Conservation (phyloP, 768 basidiomycete genomes). For the Mycena metata region DNA sequence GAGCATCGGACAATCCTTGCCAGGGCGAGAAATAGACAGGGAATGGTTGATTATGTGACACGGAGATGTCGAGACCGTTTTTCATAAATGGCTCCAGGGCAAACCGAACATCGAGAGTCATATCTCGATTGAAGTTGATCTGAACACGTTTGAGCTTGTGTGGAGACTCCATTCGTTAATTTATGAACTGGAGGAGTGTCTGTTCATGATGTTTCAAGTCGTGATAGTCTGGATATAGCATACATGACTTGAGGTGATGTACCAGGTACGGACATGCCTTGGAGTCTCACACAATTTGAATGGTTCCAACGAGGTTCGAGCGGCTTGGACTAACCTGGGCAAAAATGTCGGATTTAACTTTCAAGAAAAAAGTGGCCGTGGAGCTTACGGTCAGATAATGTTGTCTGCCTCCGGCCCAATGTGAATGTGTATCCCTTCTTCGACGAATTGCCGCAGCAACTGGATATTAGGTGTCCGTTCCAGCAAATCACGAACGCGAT, state of each 20-base stretch:
- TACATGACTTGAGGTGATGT: too few relatives aligned
- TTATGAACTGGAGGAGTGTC: slow-evolving; percentile 7
- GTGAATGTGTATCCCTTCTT: slow-evolving; percentile 9
- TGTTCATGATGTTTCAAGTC: too few relatives aligned
- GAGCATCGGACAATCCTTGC: background rate
- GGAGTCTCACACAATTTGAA: too few relatives aligned
- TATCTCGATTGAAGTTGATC: background rate
- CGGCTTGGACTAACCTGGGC: too few relatives aligned
- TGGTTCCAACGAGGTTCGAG: too few relatives aligned
- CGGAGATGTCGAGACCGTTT: background rate
- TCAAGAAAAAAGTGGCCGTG: too few relatives aligned
- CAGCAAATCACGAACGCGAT: too few relatives aligned
- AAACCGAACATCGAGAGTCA: background rate
- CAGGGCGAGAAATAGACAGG: background rate
- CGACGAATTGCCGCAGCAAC: background rate
- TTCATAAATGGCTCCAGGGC: background rate
- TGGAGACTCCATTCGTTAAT: background rate
- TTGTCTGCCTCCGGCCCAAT: background rate
- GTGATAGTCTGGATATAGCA: too few relatives aligned
- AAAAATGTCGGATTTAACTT: too few relatives aligned
- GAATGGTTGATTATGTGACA: background rate
- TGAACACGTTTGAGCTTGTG: background rate
- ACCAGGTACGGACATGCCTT: too few relatives aligned
- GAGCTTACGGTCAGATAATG: too few relatives aligned
- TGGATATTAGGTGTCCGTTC: background rate